Percentiles rank a stretch among this genome's conserved stretches.
phyloP scores from a whole-genome alignment of 1,139 yeast genomes.

The Yamadazyma friedrichii region DNA sequence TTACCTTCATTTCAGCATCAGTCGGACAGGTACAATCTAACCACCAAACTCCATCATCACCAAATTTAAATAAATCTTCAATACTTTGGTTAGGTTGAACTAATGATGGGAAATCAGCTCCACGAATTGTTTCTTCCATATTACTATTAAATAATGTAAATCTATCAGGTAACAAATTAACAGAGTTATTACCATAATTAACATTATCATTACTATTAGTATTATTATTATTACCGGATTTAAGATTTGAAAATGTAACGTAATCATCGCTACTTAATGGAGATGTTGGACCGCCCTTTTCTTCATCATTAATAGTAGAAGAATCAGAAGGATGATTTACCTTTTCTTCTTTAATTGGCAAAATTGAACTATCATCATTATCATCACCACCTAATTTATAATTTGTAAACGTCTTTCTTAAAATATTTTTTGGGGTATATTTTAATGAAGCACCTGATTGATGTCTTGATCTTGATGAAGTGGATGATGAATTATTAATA shows the following conservation, averaged over 20 bases:
- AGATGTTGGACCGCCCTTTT: slow-evolving; percentile 27
- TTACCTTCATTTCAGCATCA: slow-evolving; percentile 63
- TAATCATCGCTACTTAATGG: slow-evolving; percentile 21
- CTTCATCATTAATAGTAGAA: slow-evolving; percentile 24
- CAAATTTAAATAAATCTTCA: slow-evolving; percentile 58
- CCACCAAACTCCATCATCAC: slow-evolving; percentile 76
- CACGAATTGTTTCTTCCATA: slow-evolving; percentile 83
- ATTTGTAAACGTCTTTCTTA: slow-evolving; percentile 20
- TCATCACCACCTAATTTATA: slow-evolving; percentile 1
- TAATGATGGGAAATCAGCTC: slow-evolving; percentile 79
- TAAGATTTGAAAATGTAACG: slow-evolving; percentile 16
- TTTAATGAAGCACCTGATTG: slow-evolving; percentile 51
- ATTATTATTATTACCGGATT: slow-evolving; percentile 13
- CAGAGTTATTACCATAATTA: slow-evolving; percentile 5
- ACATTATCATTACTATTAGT: too few relatives aligned
- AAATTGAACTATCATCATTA: background rate
- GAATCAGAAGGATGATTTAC: slow-evolving; percentile 23
- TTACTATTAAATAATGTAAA: slow-evolving; percentile 82
- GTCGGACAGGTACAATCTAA: slow-evolving; percentile 70
- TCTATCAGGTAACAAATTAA: slow-evolving; percentile 53
- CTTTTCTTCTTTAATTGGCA: slow-evolving; percentile 7
- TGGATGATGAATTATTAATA: slow-evolving; percentile 12
- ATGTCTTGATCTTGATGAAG: slow-evolving; percentile 16
- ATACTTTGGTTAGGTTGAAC: slow-evolving; percentile 65
- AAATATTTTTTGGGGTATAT: slow-evolving; percentile 53